phyloP scores from a whole-genome alignment of 2,329 filamentous ascomycete species.

The Penicillium vulpinum region DNA sequence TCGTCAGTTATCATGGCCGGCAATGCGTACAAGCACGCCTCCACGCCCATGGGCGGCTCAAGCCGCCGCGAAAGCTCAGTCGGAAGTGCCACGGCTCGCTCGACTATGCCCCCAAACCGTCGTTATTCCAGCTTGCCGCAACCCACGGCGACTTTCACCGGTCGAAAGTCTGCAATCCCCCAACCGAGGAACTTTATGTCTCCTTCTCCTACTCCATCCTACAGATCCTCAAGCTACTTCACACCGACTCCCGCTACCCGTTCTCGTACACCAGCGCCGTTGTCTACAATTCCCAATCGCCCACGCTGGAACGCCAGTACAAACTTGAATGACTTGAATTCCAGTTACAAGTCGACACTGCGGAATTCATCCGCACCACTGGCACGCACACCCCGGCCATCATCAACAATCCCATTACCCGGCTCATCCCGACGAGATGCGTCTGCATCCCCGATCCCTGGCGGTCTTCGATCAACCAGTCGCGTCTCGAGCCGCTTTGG shows the following conservation, averaged over 20 bases:
- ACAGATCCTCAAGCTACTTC: conserved; percentile 45
- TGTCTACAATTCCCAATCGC: conserved; percentile 52
- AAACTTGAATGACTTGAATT: conserved; percentile 63
- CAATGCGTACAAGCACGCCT: conserved; percentile 50
- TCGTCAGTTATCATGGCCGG: conserved; percentile 62
- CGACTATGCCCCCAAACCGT: conserved; percentile 42
- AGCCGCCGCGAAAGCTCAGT: conserved; percentile 52
- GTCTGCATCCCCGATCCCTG: conserved; percentile 42
- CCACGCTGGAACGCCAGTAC: conserved; percentile 73
- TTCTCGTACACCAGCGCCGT: conserved; percentile 46
- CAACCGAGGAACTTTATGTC: conserved; percentile 34
- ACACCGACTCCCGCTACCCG: conserved; percentile 53
- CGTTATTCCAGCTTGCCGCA: conserved; percentile 53
- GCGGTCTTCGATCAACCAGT: conserved; percentile 33
- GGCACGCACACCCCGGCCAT: conserved; percentile 35
- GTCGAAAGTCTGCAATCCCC: conserved; percentile 41
- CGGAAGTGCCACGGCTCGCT: conserved; percentile 41
- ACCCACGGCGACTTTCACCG: conserved; percentile 28
- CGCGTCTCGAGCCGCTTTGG: conserved; percentile 36
- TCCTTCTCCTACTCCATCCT: conserved; percentile 41
- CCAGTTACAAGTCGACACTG: conserved; percentile 63
- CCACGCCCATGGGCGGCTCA: conserved; percentile 47
- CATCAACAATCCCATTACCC: conserved; percentile 44
- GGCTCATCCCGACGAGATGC: conserved; percentile 46
- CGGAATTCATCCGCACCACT: conserved; percentile 35